Conservation (phyloP, 1,284 basidiomycete species). For the Cutaneotrichosporon cutaneum region DNA sequence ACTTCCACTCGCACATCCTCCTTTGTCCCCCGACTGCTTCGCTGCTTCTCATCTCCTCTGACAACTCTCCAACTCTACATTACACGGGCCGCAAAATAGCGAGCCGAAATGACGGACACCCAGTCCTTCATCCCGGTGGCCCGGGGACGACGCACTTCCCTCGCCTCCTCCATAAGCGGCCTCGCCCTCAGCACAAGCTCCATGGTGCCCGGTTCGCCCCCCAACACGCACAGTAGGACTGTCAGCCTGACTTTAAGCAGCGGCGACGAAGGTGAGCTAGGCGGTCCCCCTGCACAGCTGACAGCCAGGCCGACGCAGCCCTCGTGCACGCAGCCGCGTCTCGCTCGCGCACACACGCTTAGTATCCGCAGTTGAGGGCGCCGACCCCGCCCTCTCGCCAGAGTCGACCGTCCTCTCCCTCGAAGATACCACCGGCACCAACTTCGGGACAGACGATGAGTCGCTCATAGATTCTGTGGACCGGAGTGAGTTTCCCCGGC, state of each 20-base stretch:
- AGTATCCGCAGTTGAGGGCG: not conserved
- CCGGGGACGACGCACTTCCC: not conserved
- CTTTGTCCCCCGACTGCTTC: too few relatives aligned
- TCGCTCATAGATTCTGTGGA: slow-evolving; percentile 15
- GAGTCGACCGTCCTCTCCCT: not conserved
- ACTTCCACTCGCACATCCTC: not conserved
- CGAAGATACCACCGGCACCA: not conserved
- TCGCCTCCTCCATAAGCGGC: not conserved
- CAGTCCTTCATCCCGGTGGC: slow-evolving; percentile 10
- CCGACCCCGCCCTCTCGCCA: not conserved
- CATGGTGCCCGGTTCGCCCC: not conserved
- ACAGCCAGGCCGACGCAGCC: not conserved
- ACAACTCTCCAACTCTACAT: too few relatives aligned
- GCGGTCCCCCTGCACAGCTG: not conserved
- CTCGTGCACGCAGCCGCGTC: not conserved
- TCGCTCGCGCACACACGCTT: not conserved
- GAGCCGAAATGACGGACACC: not conserved
- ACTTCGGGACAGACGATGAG: slow-evolving; percentile 5
- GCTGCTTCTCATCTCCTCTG: too few relatives aligned
- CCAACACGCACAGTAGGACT: not conserved
- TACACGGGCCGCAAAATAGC: not conserved
- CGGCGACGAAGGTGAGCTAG: slow-evolving; percentile 8
- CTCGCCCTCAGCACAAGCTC: not conserved
- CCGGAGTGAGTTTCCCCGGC: slow-evolving; percentile 25
- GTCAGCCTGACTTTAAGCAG: slow-evolving; percentile 2